These are phyloP conservation scores for Hondaea fermentalgiana DNA, from an alignment of 108 stramenopile species.

Conservation along the genomic window DNA sequence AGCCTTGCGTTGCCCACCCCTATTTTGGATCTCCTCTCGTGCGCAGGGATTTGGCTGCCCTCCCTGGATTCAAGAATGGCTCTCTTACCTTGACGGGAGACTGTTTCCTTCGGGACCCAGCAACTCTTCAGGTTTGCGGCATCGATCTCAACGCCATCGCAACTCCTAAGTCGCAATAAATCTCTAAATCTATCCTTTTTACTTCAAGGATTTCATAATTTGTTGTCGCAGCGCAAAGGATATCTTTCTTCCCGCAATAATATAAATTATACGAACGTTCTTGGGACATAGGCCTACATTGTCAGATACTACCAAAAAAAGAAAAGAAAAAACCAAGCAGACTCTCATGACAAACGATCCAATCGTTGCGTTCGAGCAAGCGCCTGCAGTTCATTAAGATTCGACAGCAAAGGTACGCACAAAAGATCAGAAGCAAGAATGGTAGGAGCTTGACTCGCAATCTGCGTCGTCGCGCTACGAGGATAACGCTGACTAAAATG, in stretches of 20 bases:
- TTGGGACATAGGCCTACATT: too few relatives aligned
- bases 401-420: neutral
- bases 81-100: neutral
- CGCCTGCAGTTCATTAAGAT: neutral
- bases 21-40: conserved; percentile 30
- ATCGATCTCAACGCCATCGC: neutral
- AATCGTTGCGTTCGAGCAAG: neutral
- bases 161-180: neutral
- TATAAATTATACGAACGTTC: too few relatives aligned
- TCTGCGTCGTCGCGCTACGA: neutral
- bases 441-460: neutral
- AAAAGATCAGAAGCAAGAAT: neutral
- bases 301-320: too few relatives aligned
- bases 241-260: too few relatives aligned
- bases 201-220: too few relatives aligned
- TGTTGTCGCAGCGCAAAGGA: too few relatives aligned
- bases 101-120: neutral
- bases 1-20: conserved; percentile 25
- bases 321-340: too few relatives aligned
- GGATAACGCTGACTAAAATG: conserved; percentile 9
- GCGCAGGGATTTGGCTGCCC: conserved; percentile 14
- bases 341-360: neutral
- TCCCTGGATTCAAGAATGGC: neutral
- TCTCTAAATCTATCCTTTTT: neutral
- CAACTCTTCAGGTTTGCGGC: neutral